phyloP scores from a whole-genome alignment of 2,329 filamentous ascomycete species.

The Colletotrichum sp. region DNA sequence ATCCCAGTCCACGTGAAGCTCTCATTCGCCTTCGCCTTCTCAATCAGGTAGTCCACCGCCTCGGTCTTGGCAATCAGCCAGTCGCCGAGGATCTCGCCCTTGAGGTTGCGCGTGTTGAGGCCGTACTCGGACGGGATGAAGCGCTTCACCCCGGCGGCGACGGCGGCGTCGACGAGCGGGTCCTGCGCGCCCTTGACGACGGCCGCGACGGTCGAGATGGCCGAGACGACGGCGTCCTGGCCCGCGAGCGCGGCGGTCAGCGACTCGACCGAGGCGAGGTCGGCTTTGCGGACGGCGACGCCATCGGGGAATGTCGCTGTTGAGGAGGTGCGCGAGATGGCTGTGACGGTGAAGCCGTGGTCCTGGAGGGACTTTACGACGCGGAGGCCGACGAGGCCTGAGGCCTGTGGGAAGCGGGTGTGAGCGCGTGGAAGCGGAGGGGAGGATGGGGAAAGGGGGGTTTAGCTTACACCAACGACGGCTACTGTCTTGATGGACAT shows the following conservation, averaged over 20 bases:
- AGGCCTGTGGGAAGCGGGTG: neutral
- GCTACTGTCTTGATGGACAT: slow-evolving; percentile 16
- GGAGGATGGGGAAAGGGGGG: fast-evolving
- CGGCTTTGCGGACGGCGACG: slow-evolving; percentile 3
- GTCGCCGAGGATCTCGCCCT: slow-evolving; percentile 25
- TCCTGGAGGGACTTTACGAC: neutral
- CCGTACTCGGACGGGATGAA: slow-evolving; percentile 60
- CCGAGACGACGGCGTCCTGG: slow-evolving; percentile 39
- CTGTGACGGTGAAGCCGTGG: slow-evolving; percentile 6
- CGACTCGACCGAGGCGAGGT: neutral
- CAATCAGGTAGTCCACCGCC: slow-evolving; percentile 18
- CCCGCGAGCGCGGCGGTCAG: slow-evolving; percentile 18
- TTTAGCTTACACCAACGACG: neutral
- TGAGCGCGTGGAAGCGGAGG: neutral
- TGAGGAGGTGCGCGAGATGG: slow-evolving; percentile 4
- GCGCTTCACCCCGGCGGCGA: slow-evolving; percentile 56
- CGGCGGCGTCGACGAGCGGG: slow-evolving; percentile 56
- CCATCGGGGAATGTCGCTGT: neutral
- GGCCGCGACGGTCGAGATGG: slow-evolving; percentile 40
- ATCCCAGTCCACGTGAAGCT: slow-evolving; percentile 66
- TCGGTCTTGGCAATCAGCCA: slow-evolving; percentile 17
- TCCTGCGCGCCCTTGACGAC: slow-evolving; percentile 46
- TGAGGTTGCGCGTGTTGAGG: slow-evolving; percentile 32
- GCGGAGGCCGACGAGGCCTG: slow-evolving; percentile 10
- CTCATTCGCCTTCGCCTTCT: slow-evolving; percentile 14